phyloP scores from a whole-genome alignment of 2,329 filamentous ascomycete genomes.

The Aspergillus fumigatiaffinis region DNA sequence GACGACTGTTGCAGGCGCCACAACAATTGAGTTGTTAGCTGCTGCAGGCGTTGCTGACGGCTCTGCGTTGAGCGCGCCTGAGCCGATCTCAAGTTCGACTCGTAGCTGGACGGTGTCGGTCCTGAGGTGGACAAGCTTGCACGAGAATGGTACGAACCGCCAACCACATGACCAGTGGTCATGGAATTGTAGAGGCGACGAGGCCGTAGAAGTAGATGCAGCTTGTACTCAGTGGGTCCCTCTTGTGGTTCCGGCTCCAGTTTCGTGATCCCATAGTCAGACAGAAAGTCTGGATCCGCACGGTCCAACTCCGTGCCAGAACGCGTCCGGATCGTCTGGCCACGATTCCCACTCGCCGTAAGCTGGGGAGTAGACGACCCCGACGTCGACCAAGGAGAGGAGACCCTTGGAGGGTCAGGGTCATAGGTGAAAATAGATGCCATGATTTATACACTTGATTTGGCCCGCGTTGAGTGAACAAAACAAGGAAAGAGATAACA shows the following conservation, averaged over 20 bases:
- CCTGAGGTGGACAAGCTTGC: constrained; percentile 18
- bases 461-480: background rate
- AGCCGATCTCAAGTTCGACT: constrained; percentile 33
- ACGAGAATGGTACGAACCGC: constrained; percentile 49
- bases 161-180: constrained; percentile 59
- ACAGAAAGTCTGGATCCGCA: constrained; percentile 36
- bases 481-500: background rate
- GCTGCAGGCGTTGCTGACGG: constrained; percentile 78
- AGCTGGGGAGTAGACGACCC: constrained; percentile 40
- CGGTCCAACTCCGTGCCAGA: constrained; percentile 38
- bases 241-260: constrained; percentile 89
- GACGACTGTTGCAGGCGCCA: constrained; percentile 96
- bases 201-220: constrained; percentile 79
- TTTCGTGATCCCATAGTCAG: constrained; percentile 65
- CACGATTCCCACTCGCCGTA: constrained; percentile 21
- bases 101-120: constrained; percentile 25
- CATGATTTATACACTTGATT: constrained; percentile 48
- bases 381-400: constrained; percentile 80
- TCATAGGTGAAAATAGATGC: constrained; percentile 97
- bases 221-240: constrained; percentile 93
- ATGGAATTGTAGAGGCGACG: constrained; percentile 69
- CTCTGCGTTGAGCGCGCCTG: constrained; percentile 59
- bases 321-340: constrained; percentile 22
- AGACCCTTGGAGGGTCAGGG: constrained; percentile 78
- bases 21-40: constrained; percentile 88